Conservation (phyloP, 805 yeast species). For the Metschnikowia lunata region DNA sequence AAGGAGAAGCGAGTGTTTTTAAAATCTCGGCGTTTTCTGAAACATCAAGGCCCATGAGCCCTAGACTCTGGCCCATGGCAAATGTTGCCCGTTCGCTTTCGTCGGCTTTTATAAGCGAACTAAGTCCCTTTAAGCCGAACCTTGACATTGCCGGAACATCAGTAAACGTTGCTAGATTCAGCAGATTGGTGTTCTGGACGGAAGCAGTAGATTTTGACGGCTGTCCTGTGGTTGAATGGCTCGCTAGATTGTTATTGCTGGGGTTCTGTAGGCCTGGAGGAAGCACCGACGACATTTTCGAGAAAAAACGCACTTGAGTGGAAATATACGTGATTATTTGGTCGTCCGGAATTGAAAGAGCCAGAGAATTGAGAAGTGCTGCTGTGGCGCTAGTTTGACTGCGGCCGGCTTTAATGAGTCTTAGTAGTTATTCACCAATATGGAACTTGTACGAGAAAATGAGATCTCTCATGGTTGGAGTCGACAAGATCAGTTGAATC, state of each 20-base stretch:
- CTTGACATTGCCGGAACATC: conserved; percentile 45
- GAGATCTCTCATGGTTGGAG: too few relatives aligned
- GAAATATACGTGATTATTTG: too few relatives aligned
- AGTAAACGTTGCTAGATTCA: neutral
- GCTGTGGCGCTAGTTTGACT: too few relatives aligned
- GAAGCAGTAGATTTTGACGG: too few relatives aligned
- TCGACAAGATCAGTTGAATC: too few relatives aligned
- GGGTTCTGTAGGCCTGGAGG: conserved; percentile 17
- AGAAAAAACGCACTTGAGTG: too few relatives aligned
- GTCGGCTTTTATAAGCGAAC: conserved; percentile 57
- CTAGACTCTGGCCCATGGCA: conserved; percentile 73
- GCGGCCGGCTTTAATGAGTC: too few relatives aligned
- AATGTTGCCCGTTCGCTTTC: conserved; percentile 58
- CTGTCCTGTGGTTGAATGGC: neutral
- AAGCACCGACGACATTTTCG: conserved; percentile 12
- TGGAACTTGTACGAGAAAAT: too few relatives aligned
- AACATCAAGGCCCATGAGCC: conserved; percentile 61
- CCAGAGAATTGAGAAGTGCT: too few relatives aligned
- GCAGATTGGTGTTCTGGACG: neutral
- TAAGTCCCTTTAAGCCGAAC: conserved; percentile 65
- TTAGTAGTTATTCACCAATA: too few relatives aligned
- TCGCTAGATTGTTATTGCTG: neutral
- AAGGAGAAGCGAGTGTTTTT: conserved; percentile 79
- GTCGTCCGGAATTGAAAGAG: too few relatives aligned
- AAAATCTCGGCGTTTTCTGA: conserved; percentile 46